Conservation (phyloP, 164 flowering plant genomes). For the Nelumbo lutea region DNA sequence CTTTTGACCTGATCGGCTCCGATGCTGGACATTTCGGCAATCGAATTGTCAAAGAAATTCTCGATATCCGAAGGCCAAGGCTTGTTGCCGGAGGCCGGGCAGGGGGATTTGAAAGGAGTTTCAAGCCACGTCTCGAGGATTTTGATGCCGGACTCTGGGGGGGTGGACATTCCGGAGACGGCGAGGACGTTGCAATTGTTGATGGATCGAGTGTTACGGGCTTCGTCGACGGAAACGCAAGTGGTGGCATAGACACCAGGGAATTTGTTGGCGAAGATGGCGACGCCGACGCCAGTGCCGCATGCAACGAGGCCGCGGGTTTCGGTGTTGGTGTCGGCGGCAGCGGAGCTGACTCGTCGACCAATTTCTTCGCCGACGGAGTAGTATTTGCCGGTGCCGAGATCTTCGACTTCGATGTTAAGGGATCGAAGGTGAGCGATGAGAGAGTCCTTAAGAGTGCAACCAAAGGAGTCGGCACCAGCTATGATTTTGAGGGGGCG, state of each 20-base stretch:
- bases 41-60: slow-evolving; percentile 50
- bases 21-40: slow-evolving; percentile 58
- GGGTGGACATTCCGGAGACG: slow-evolving; percentile 66
- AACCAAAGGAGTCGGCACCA: slow-evolving; percentile 81
- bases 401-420: slow-evolving; percentile 74
- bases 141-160: slow-evolving; percentile 50
- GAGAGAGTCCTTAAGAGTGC: slow-evolving; percentile 63
- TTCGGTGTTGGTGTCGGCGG: slow-evolving; percentile 20
- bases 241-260: slow-evolving; percentile 86
- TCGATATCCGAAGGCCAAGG: slow-evolving; percentile 65
- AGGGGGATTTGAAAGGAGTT: slow-evolving; percentile 84
- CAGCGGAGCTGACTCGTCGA: slow-evolving; percentile 51
- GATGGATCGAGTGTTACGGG: slow-evolving; percentile 74
- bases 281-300: slow-evolving; percentile 91
- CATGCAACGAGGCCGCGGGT: slow-evolving; percentile 85
- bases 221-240: slow-evolving; percentile 61
- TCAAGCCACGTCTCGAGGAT: slow-evolving; percentile 65
- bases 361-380: slow-evolving; percentile 74
- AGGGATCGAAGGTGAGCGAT: slow-evolving; percentile 73
- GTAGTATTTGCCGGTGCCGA: slow-evolving; percentile 86
- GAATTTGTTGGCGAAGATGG: slow-evolving; percentile 89
- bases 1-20: slow-evolving; percentile 16
- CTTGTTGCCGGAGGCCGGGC: slow-evolving; percentile 61
- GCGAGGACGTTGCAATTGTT: slow-evolving; percentile 90
- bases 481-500: slow-evolving; percentile 58